Evolutionary conservation across 1,284 basidiomycete genomes (phyloP).

Genomic region (Cutaneotrichosporon cavernicola): DNA sequence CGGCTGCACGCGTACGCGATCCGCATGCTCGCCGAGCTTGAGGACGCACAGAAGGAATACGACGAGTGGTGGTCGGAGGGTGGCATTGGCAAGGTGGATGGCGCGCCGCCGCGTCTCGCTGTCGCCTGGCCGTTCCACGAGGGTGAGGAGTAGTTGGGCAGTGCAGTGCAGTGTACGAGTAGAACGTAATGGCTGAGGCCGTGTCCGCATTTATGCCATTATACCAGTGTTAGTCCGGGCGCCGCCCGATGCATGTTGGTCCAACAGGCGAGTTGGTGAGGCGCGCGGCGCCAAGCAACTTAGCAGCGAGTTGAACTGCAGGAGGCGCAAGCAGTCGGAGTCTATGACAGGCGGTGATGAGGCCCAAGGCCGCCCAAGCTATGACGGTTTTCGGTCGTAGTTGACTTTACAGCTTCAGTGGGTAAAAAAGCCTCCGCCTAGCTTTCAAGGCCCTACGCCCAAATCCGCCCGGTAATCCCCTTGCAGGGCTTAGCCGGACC

Average conservation of each 20-base stretch:
- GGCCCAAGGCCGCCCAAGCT: too few species aligned
- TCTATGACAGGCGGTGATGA: too few species aligned
- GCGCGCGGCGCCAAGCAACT: too few species aligned
- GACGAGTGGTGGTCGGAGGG: conserved; percentile 54
- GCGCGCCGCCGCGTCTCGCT: conserved; percentile 51
- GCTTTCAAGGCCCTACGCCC: too few species aligned
- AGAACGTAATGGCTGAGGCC: conserved; percentile 1
- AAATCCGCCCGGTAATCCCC: too few species aligned
- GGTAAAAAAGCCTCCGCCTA: too few species aligned
- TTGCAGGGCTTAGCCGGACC: neutral
- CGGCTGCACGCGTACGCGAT: conserved; percentile 56
- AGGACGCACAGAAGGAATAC: conserved; percentile 56
- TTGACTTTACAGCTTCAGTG: too few species aligned
- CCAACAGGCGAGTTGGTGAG: neutral
- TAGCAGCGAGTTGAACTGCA: too few species aligned
- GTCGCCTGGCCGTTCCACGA: conserved; percentile 55
- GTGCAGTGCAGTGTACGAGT: conserved; percentile 5
- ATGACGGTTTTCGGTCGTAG: too few species aligned
- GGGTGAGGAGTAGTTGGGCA: conserved; percentile 41
- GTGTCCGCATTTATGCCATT: neutral
- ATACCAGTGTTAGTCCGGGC: conserved; percentile 13
- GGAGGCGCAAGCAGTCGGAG: too few species aligned
- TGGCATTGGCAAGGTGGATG: conserved; percentile 51
- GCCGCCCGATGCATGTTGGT: conserved; percentile 8
- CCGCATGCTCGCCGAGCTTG: conserved; percentile 55